Conservation (phyloP, 768 basidiomycete genomes). For the Termitomyces bulborhizus region DNA sequence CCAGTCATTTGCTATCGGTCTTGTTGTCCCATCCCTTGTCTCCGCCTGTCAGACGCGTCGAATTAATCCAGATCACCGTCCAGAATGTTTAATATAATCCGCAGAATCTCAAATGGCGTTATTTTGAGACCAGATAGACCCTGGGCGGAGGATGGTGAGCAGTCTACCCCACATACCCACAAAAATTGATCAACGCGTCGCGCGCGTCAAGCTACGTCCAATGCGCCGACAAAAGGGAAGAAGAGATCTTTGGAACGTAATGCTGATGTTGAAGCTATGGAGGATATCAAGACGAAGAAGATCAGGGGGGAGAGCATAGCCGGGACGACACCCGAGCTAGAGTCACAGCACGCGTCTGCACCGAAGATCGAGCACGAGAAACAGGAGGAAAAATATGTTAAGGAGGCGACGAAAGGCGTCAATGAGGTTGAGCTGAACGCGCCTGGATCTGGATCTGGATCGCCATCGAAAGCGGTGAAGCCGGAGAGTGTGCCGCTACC, state of each 20-base stretch:
- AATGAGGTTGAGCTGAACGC: slow-evolving; percentile 61
- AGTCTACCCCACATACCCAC: not conserved
- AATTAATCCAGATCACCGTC: not conserved
- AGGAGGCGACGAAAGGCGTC: slow-evolving; percentile 67
- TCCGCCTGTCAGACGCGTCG: not conserved
- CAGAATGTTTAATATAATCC: slow-evolving; percentile 64
- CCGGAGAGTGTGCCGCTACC: slow-evolving; percentile 35
- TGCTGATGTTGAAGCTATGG: slow-evolving; percentile 31
- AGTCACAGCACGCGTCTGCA: not conserved
- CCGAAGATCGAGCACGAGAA: slow-evolving; percentile 23
- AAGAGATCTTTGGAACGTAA: slow-evolving; percentile 56
- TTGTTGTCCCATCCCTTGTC: not conserved
- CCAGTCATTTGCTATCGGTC: not conserved
- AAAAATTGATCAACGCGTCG: slow-evolving; percentile 20
- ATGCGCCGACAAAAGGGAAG: slow-evolving; percentile 59
- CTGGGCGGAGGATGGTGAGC: slow-evolving; percentile 74
- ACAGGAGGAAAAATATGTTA: slow-evolving; percentile 49
- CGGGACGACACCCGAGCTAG: slow-evolving; percentile 6
- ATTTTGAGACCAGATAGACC: slow-evolving; percentile 68
- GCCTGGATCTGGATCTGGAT: slow-evolving; percentile 9
- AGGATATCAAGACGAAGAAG: slow-evolving; percentile 34
- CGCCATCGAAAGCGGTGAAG: slow-evolving; percentile 4
- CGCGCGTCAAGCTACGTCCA: slow-evolving; percentile 55
- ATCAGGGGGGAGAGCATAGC: slow-evolving; percentile 35
- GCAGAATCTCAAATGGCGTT: slow-evolving; percentile 65